Conservation (phyloP, 208 protist genomes). For the Lotmaria passim region DNA sequence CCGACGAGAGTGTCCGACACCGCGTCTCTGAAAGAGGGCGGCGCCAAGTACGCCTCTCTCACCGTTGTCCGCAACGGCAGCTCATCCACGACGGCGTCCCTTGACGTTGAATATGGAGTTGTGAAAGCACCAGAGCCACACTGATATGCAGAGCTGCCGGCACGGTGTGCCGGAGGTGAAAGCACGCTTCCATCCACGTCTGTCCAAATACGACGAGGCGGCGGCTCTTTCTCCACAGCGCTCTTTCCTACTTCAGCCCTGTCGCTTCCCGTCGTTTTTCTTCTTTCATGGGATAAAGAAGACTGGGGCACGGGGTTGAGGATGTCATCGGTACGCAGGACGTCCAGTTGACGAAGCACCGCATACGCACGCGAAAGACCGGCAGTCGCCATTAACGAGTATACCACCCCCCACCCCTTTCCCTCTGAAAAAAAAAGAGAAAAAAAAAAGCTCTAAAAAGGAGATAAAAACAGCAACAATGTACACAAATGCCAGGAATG, state of each 20-base stretch:
- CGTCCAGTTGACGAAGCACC: conserved; percentile 63
- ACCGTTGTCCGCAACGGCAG: background rate
- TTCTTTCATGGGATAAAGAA: background rate
- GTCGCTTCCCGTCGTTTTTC: background rate
- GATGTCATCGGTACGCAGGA: conserved; percentile 57
- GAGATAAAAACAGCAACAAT: background rate
- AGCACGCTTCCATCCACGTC: background rate
- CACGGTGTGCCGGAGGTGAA: background rate
- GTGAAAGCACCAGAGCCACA: too few species aligned
- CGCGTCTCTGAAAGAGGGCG: conserved; percentile 1
- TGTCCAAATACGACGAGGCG: too few species aligned
- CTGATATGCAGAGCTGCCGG: too few species aligned
- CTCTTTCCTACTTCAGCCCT: too few species aligned
- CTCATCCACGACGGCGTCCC: background rate
- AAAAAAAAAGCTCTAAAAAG: conserved; percentile 1
- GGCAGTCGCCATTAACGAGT: conserved; percentile 31
- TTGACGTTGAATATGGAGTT: background rate
- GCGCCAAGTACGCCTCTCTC: conserved; percentile 6
- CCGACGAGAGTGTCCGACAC: conserved; percentile 3
- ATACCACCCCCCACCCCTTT: background rate
- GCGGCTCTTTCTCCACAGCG: too few species aligned
- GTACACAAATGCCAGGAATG: too few species aligned
- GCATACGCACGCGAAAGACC: conserved; percentile 73
- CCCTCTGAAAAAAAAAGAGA: background rate
- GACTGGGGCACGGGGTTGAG: conserved; percentile 32